These are phyloP conservation scores for Linderina pennispora DNA, from an alignment of 192 early-diverging fungal species.

Conservation along the genomic window DNA sequence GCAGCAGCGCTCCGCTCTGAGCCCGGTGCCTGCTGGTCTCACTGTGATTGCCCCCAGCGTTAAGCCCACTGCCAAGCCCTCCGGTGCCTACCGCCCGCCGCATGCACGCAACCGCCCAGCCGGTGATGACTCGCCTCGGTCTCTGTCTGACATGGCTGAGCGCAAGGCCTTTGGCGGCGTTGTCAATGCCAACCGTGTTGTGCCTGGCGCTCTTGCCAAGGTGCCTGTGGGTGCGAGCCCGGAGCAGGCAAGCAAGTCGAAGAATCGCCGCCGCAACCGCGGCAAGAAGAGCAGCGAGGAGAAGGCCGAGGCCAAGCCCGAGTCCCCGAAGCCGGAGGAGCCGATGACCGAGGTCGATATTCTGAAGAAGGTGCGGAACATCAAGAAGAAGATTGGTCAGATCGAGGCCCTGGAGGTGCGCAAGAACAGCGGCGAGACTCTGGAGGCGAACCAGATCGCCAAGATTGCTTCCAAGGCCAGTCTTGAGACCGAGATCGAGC, in stretches of 20 bases:
- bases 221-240: constrained; percentile 28
- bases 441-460: constrained; percentile 59
- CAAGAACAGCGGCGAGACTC: constrained; percentile 63
- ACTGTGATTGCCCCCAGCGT: constrained; percentile 5
- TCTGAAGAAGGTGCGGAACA: constrained; percentile 79
- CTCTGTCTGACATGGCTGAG: constrained; percentile 36
- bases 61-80: constrained; percentile 22
- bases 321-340: constrained; percentile 3
- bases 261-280: constrained; percentile 75
- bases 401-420: constrained; percentile 81
- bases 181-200: constrained; percentile 1
- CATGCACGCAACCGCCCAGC: constrained; percentile 51
- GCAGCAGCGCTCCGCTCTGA: constrained; percentile 67
- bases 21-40: constrained; percentile 62
- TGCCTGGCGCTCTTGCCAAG: constrained; percentile 27
- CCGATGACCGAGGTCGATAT: constrained; percentile 53
- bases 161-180: constrained; percentile 14
- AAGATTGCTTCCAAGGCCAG: constrained; percentile 25
- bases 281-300: constrained; percentile 65
- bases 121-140: constrained; percentile 20
- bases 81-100: constrained; percentile 68
- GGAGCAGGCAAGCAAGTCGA: constrained; percentile 17
- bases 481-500: constrained; percentile 28
- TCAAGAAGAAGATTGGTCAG: constrained; percentile 90
- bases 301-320: constrained; percentile 35